phyloP scores from a whole-genome alignment of 192 early-diverging fungal genomes.

The Piromyces finnis region DNA sequence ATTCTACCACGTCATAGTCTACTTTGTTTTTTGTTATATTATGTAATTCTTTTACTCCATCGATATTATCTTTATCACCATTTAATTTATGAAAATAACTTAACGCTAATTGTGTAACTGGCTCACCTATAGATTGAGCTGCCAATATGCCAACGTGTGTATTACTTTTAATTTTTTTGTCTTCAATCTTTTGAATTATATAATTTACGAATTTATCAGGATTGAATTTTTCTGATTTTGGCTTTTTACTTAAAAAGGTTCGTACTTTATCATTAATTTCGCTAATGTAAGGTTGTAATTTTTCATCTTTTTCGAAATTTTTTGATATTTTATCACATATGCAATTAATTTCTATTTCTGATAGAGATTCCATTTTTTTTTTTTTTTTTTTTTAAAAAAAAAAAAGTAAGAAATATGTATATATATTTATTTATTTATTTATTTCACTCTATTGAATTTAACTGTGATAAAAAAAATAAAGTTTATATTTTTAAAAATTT shows the following conservation, averaged over 20 bases:
- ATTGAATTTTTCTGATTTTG: background rate
- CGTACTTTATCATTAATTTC: background rate
- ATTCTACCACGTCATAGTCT: background rate
- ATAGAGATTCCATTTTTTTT: too few relatives aligned
- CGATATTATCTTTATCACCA: too few relatives aligned
- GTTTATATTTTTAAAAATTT: too few relatives aligned
- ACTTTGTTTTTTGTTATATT: background rate
- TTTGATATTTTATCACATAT: too few relatives aligned
- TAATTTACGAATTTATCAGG: background rate
- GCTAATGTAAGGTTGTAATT: too few relatives aligned
- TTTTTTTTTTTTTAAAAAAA: too few relatives aligned
- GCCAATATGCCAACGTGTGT: background rate
- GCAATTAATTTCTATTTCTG: too few relatives aligned
- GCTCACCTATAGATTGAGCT: background rate
- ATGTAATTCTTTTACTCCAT: background rate
- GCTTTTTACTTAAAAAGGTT: background rate
- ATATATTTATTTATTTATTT: too few relatives aligned
- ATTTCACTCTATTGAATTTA: too few relatives aligned
- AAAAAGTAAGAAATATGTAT: too few relatives aligned
- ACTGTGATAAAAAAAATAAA: too few relatives aligned
- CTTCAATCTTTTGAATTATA: background rate
- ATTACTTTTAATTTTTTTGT: background rate
- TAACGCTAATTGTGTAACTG: background rate
- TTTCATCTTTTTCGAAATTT: too few relatives aligned
- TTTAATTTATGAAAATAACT: background rate